Evolutionary conservation across 208 protist genomes (phyloP), one percentile per base, ranked within the genome.

Genomic region (Leishmania braziliensis): DNA sequence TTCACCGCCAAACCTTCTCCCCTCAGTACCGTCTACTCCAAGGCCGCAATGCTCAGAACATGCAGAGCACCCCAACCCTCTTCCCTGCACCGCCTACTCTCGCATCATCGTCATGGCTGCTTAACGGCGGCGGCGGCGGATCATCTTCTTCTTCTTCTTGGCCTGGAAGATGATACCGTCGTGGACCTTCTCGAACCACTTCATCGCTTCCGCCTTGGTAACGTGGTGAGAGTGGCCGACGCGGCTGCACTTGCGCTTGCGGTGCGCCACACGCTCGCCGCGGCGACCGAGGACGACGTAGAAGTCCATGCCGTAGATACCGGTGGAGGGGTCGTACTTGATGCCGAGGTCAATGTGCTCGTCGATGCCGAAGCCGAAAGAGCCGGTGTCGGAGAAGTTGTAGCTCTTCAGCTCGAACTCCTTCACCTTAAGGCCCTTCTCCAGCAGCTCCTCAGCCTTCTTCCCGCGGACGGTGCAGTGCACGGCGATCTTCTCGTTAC

Each of bases 281-380:
- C 98, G 98, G 89, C 99, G 97, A 58, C 93, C 92, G 75, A 99
- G 98, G 77, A 99, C 98, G 79, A 99, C 98, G 94, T 98, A 99
- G 89, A 99, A 98, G 90, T 98, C 95, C 95, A 99, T 98, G 90
- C 98, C 98, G 88, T 99, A 99, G 80, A 99, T 99, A 95, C 99
- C 99, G 54, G 98, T 99, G 80, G 90, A 94, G 85, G 99, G 99
- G 89, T 99, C 99, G 96, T 99, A 99, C 96, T 99, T 99, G 92
- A 99, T 98, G 83, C 99, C 99, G 65, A 99, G 98, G 97, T 99
- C 99, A 84, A 99, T 99, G 98, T 99, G 99, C 95, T 99, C 99
- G 82, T 98, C 91, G 90, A 99, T 99, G 95, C 99, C 99, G 88
- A 99, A 99, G 84, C 99, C 99, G 86, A 99, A 99, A 98, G 98